phyloP scores from a whole-genome alignment of 768 basidiomycete species.

The Russula emetica region DNA sequence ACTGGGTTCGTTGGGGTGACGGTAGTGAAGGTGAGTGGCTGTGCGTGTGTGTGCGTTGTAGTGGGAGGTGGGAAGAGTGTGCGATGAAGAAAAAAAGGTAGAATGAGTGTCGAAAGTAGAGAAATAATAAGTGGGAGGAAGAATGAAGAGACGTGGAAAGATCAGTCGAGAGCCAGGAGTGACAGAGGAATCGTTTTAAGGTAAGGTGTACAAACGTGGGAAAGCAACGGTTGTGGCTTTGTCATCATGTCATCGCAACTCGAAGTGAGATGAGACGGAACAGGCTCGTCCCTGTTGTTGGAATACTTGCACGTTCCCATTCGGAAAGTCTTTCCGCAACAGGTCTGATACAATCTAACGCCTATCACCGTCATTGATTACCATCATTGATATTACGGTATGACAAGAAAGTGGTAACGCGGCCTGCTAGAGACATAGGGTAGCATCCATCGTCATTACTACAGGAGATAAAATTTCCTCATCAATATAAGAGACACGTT shows the following conservation, averaged over 20 bases:
- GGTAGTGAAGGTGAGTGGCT: not conserved
- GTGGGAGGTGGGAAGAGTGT: not conserved
- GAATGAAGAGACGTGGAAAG: not conserved
- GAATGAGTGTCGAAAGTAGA: not conserved
- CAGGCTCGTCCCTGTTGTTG: not conserved
- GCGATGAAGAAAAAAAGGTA: not conserved
- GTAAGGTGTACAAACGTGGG: not conserved
- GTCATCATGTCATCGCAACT: not conserved
- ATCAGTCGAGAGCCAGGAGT: not conserved
- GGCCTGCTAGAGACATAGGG: slow-evolving; percentile 18
- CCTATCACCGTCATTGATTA: not conserved
- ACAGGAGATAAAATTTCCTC: not conserved
- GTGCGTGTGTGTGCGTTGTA: not conserved
- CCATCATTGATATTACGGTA: not conserved
- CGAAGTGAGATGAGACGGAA: too few species aligned
- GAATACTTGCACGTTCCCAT: not conserved
- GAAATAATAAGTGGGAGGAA: not conserved
- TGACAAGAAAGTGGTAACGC: not conserved
- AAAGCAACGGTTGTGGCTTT: not conserved
- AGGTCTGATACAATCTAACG: not conserved
- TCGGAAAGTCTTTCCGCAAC: not conserved
- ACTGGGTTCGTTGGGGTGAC: not conserved
- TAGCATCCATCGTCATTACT: slow-evolving; percentile 25
- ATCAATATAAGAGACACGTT: not conserved
- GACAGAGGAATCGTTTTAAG: not conserved